phyloP scores from a whole-genome alignment of 495 filamentous ascomycete species.

The Thozetella sp. region DNA sequence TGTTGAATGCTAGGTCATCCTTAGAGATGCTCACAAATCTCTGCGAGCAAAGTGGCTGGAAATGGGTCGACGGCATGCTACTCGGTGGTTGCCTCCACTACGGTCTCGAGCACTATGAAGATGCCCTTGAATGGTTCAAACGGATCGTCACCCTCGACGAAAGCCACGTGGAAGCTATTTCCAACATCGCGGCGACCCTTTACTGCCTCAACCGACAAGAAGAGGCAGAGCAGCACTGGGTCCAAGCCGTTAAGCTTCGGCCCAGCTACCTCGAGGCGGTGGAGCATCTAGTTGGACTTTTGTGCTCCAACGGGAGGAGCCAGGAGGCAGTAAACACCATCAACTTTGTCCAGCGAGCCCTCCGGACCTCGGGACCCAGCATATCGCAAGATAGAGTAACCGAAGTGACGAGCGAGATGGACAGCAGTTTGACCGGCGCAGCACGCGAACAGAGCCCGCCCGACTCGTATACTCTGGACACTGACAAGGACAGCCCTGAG shows the following conservation, averaged over 20 bases:
- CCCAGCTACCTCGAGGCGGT: constrained; percentile 96
- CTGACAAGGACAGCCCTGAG: constrained; percentile 22
- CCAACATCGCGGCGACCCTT: constrained; percentile 87
- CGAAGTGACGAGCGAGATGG: constrained; percentile 19
- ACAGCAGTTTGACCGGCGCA: constrained; percentile 16
- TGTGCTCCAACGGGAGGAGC: constrained; percentile 80
- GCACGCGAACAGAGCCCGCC: constrained; percentile 10
- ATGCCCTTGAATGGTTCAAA: constrained; percentile 86
- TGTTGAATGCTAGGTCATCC: constrained; percentile 63
- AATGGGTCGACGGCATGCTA: constrained; percentile 95
- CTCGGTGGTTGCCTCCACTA: constrained; percentile 93
- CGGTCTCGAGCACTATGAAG: constrained; percentile 84
- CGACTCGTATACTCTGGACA: constrained; percentile 20
- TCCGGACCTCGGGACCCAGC: constrained; percentile 47
- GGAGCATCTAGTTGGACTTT: constrained; percentile 88
- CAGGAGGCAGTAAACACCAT: constrained; percentile 90
- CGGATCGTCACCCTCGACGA: constrained; percentile 81
- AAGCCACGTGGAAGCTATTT: constrained; percentile 91
- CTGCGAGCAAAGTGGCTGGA: constrained; percentile 86
- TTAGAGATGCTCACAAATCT: constrained; percentile 79
- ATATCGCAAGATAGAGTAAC: constrained; percentile 13
- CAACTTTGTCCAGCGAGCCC: constrained; percentile 78
- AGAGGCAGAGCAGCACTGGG: constrained; percentile 88
- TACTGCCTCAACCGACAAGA: constrained; percentile 79
- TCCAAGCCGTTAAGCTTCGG: constrained; percentile 75